Evolutionary conservation across 495 filamentous ascomycete genomes (phyloP), one percentile per base, ranked within the genome.

Genomic region (Apodospora peruviana): DNA sequence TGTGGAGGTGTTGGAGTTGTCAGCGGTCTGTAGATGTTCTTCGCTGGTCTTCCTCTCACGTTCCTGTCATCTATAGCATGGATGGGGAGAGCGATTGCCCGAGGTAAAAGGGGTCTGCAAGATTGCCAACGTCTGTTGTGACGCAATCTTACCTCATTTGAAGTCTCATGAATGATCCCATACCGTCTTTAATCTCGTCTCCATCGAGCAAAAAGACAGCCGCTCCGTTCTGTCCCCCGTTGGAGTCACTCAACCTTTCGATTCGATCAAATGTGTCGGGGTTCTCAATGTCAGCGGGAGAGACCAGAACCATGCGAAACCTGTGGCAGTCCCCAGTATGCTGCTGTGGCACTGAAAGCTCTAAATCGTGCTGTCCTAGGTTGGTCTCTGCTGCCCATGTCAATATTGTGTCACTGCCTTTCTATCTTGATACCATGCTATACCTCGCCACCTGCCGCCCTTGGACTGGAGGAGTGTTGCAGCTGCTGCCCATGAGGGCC

Each of bases 161-260:
- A 40, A 78, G 66, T 40, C 60, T 56, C 66, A 73, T 71, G 48
- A 70, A 60, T 5, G 58, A 49, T 14, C 56, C 47, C 43, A 59
- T 64, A 12, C 63, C 57, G 39, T 41, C 51, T 1, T 45, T 45
- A 12, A 43, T 55, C 11, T 35, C 29, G 20, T 60, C 53, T 4
- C 65, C 59, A 8, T 66, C 66, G 1, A 84, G 66, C 2, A 84
- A 62, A 56, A 85, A 81, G 12, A 76, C 55, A 35, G 87, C 70
- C 39, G 69, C 75, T 16, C 76, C 61, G 34, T 72, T 56, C 21
- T 60, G 51, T 11, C 66, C 63, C 20, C 71, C 67, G 9, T 61
- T 61, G 23, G 78, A 59, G 50, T 63, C 53, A 41, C 59, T 59
- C n/a, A 85, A 68, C 17, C 73, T 66, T 27, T 73, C 67, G 36